These are phyloP conservation scores for Skeletonema grethae DNA, from an alignment of 108 stramenopile genomes.

Conservation along the genomic window DNA sequence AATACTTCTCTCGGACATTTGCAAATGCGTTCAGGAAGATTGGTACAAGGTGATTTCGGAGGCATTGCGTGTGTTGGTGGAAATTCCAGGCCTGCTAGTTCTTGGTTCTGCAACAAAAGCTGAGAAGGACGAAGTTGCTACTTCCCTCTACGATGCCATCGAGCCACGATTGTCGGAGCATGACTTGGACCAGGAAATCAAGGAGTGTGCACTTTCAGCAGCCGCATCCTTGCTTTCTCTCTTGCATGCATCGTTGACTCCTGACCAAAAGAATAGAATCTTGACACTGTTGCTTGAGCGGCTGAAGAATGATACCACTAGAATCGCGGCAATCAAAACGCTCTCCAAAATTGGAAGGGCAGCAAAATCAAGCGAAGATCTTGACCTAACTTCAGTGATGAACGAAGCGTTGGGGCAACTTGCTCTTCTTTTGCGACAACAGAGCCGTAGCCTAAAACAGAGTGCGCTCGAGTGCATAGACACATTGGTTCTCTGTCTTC, in stretches of 20 bases:
- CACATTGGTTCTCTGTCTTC: conserved; percentile 67
- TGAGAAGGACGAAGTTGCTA: conserved; percentile 61
- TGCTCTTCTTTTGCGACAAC: conserved; percentile 85
- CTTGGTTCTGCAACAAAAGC: conserved; percentile 43
- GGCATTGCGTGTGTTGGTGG: conserved; percentile 84
- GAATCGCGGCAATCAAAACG: conserved; percentile 91
- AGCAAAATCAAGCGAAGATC: conserved; percentile 36
- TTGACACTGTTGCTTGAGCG: conserved; percentile 84
- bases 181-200: conserved; percentile 98
- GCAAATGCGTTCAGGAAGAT: conserved; percentile 80
- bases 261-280: conserved; percentile 60
- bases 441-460: conserved; percentile 87
- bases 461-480: conserved; percentile 79
- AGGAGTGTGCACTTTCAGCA: conserved; percentile 87
- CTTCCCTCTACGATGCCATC: conserved; percentile 79
- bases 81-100: conserved; percentile 67
- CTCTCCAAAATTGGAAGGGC: conserved; percentile 69
- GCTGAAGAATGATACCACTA: conserved; percentile 93
- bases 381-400: conserved; percentile 83
- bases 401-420: conserved; percentile 76
- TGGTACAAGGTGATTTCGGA: conserved; percentile 99
- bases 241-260: conserved; percentile 58
- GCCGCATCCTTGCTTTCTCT: conserved; percentile 62
- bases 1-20: conserved; percentile 70
- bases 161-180: conserved; percentile 91